These are phyloP conservation scores for Apostasia ramifera DNA, from an alignment of 106 monocot species.

Conservation along the genomic window DNA sequence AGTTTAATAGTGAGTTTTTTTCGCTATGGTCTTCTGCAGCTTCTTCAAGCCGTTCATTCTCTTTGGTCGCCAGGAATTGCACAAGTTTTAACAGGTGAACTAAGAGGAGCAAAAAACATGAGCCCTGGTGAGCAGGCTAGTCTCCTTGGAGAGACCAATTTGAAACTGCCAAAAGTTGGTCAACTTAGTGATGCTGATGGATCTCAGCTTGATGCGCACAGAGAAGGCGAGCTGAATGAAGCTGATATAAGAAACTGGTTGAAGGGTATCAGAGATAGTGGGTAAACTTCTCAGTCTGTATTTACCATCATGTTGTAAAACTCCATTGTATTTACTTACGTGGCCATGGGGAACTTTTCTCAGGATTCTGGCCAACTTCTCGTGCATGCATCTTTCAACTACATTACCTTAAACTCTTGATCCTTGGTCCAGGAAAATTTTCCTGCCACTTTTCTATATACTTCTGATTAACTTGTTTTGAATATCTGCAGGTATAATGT, in stretches of 20 bases:
- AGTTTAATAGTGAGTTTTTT: slow-evolving; percentile 1
- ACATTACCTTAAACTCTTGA: background rate
- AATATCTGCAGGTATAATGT: slow-evolving; percentile 76
- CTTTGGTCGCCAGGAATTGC: slow-evolving; percentile 73
- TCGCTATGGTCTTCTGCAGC: slow-evolving; percentile 31
- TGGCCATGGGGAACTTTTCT: background rate
- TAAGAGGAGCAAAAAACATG: slow-evolving; percentile 80
- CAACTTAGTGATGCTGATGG: slow-evolving; percentile 40
- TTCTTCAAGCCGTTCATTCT: slow-evolving; percentile 70
- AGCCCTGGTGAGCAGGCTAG: slow-evolving; percentile 60
- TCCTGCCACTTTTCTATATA: background rate
- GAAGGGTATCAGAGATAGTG: slow-evolving; percentile 88
- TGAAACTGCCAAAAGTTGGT: slow-evolving; percentile 40
- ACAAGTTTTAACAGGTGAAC: slow-evolving; percentile 50
- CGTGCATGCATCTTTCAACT: too few species aligned
- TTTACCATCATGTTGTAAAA: background rate
- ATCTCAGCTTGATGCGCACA: slow-evolving; percentile 37
- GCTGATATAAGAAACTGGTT: slow-evolving; percentile 89
- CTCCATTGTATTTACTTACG: too few species aligned
- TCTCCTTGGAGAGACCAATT: slow-evolving; percentile 73
- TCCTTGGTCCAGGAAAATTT: background rate
- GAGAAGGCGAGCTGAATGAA: slow-evolving; percentile 61
- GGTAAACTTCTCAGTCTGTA: slow-evolving; percentile 33
- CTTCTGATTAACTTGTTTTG: slow-evolving; percentile 2
- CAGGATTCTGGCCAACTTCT: too few species aligned